Conservation (phyloP, 2,329 filamentous ascomycete genomes). For the Dryadomyces sulphureus region DNA sequence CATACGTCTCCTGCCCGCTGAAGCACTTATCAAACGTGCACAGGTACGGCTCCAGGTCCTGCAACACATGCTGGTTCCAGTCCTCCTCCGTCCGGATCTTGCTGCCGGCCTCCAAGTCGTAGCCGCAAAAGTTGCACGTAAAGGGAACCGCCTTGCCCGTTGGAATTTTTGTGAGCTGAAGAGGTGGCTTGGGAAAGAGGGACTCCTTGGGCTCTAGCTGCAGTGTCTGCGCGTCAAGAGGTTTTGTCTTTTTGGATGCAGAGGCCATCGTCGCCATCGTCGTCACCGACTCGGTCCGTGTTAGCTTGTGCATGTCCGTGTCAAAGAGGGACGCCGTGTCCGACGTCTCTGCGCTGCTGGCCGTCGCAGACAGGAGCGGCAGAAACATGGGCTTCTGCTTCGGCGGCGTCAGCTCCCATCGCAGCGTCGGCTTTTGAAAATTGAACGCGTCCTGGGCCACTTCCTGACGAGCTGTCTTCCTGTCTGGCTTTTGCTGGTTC, state of each 20-base stretch:
- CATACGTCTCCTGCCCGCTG: conserved; percentile 8
- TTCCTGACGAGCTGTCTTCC: conserved; percentile 5
- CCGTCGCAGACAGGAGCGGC: conserved; percentile 3
- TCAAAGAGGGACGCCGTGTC: conserved; percentile 8
- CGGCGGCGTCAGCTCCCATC: neutral
- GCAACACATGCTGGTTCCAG: conserved; percentile 8
- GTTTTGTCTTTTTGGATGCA: neutral
- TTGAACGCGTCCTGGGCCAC: conserved; percentile 10
- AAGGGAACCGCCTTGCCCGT: conserved; percentile 4
- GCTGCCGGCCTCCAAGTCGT: conserved; percentile 7
- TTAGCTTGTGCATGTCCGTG: neutral
- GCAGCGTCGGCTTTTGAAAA: conserved; percentile 8
- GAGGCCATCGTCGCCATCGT: conserved; percentile 8
- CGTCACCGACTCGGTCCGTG: conserved; percentile 2
- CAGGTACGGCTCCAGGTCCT: conserved; percentile 10
- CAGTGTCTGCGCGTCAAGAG: neutral
- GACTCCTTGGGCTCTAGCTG: conserved; percentile 1
- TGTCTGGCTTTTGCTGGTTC: neutral
- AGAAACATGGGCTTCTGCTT: neutral
- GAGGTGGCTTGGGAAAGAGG: conserved; percentile 5
- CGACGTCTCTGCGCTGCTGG: conserved; percentile 4
- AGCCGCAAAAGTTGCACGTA: conserved; percentile 10
- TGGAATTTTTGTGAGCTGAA: conserved; percentile 2
- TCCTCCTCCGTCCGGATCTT: conserved; percentile 7
- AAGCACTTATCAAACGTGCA: conserved; percentile 11